Conservation (phyloP, 129 eudicot species). For the Mikania micrantha region DNA sequence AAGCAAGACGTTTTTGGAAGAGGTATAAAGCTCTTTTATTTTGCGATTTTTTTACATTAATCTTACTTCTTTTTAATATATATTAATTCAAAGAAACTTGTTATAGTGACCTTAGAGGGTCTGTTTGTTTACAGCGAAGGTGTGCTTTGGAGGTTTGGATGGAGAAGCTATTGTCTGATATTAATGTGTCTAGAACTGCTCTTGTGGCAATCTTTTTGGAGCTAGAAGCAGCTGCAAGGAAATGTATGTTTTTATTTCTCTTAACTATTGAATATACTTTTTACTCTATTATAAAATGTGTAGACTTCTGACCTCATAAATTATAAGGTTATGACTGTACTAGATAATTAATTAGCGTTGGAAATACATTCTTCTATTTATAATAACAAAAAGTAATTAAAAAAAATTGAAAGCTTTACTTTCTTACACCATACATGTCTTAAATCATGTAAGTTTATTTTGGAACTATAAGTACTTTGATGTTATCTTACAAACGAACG, state of each 20-base stretch:
- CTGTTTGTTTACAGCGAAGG: conserved; percentile 56
- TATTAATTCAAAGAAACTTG: neutral
- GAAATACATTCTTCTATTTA: neutral
- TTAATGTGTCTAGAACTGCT: conserved; percentile 72
- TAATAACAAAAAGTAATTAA: neutral
- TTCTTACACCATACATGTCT: no score
- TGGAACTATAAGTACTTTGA: no score
- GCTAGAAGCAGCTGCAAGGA: conserved; percentile 85
- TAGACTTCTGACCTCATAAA: neutral
- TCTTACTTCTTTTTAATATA: neutral
- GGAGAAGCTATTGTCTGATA: conserved; percentile 59
- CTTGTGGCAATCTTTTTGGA: conserved; percentile 77
- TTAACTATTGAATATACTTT: neutral
- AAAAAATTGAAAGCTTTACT: neutral
- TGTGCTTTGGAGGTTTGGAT: conserved; percentile 76
- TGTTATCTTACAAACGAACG: no score
- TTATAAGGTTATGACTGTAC: neutral
- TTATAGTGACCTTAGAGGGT: conserved; percentile 17
- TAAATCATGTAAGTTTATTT: neutral
- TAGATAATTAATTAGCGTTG: no score
- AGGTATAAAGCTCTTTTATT: conserved; percentile 33
- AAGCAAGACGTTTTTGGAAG: conserved; percentile 50
- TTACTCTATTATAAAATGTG: neutral
- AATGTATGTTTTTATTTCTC: conserved; percentile 47
- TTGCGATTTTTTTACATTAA: neutral